These are phyloP conservation scores for Capsella bursapastoris DNA, from an alignment of 345 rosid genomes.

Conservation along the genomic window DNA sequence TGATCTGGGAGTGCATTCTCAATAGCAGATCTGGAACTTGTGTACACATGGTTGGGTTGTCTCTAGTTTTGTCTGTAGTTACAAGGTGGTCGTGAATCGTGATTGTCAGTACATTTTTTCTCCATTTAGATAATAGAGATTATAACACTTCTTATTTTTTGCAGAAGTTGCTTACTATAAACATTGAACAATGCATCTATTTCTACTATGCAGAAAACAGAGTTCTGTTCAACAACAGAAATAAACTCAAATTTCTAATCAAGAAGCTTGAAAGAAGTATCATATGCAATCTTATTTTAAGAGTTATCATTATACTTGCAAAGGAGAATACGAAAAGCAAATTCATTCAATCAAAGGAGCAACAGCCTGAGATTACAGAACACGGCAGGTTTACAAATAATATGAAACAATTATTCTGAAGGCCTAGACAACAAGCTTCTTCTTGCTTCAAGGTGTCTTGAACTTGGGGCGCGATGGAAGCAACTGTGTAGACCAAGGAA, in stretches of 20 bases:
- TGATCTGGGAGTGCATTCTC: slow-evolving; percentile 17
- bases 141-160: not conserved
- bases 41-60: slow-evolving; percentile 40
- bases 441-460: slow-evolving; percentile 42
- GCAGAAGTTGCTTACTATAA: slow-evolving; percentile 4
- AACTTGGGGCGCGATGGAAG: slow-evolving; percentile 39
- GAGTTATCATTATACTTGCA: slow-evolving; percentile 20
- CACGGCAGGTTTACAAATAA: slow-evolving; percentile 26
- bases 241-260: not conserved
- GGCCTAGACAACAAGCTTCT: slow-evolving; percentile 30
- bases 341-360: slow-evolving; percentile 21
- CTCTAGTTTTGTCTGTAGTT: slow-evolving; percentile 38
- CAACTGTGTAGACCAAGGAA: slow-evolving; percentile 31
- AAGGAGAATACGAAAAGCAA: slow-evolving; percentile 1
- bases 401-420: slow-evolving; percentile 36
- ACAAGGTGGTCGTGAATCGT: not conserved
- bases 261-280: slow-evolving; percentile 8
- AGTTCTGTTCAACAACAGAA: not conserved
- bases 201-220: slow-evolving; percentile 2
- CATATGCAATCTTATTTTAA: not conserved
- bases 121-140: not conserved
- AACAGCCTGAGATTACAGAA: slow-evolving; percentile 33
- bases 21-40: slow-evolving; percentile 35
- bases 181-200: not conserved
- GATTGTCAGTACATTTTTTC: slow-evolving; percentile 27